Percentiles rank a stretch among this genome's conserved stretches.
Conservation (phyloP, 352 stramenopile genomes). For the Stramenopiles sp. region DNA sequence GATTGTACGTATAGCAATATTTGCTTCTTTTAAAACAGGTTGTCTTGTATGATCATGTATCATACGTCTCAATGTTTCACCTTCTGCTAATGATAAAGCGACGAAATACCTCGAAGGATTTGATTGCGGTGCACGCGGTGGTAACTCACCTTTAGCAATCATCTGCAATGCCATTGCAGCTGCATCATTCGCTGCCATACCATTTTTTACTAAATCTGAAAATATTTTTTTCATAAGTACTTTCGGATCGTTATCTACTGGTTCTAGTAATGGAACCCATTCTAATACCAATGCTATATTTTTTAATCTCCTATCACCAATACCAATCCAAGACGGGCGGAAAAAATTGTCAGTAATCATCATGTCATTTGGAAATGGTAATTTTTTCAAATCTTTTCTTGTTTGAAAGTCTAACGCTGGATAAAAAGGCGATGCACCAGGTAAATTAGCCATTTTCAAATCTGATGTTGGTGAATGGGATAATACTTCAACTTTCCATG, state of each 20-base stretch:
- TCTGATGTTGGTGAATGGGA: constrained; percentile 22
- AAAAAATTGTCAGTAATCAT: constrained; percentile 68
- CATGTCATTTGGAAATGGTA: constrained; percentile 40
- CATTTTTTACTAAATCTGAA: too few relatives aligned
- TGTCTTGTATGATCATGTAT: constrained; percentile 60
- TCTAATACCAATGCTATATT: constrained; percentile 62
- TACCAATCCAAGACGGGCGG: constrained; percentile 50
- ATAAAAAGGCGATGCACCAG: constrained; percentile 31
- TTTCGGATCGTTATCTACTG: constrained; percentile 42
- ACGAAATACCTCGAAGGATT: constrained; percentile 67
- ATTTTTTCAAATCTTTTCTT: constrained; percentile 39
- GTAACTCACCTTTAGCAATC: constrained; percentile 11
- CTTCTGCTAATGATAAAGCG: constrained; percentile 83
- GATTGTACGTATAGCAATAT: too few relatives aligned
- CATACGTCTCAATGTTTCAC: constrained; percentile 81
- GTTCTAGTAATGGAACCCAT: constrained; percentile 52
- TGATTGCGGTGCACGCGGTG: constrained; percentile 10
- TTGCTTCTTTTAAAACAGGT: too few relatives aligned
- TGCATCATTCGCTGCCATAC: constrained; percentile 39
- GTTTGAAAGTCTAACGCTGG: constrained; percentile 44
- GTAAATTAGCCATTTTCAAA: constrained; percentile 17
- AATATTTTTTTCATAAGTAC: too few relatives aligned
- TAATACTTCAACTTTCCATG: constrained; percentile 39
- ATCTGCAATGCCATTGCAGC: constrained; percentile 34
- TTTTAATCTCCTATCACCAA: constrained; percentile 56